Base-by-base conservation (phyloP, 306 rosid genomes). In the Malus asiatica region DNA sequence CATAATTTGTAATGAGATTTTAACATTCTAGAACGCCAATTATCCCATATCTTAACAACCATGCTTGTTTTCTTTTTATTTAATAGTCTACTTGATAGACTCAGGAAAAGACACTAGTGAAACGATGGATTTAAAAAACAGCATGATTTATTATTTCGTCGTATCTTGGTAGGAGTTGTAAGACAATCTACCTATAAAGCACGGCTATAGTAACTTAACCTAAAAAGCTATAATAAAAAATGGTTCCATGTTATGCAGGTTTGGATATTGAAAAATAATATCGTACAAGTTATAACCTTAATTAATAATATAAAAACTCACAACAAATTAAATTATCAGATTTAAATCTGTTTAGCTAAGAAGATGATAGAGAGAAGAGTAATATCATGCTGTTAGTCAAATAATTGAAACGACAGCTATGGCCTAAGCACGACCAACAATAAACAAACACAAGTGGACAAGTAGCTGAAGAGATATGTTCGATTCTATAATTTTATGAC, bases 351-450 rank as follows among this genome's bases (percentile, higher is more conserved):
- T 58, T 58, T 58, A 4, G 12, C 10, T 58, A 25, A n/a, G 29
- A 58, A 58, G 30, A 58, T 58, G 63, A 58, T 1, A 58, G 15
- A 58, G 27, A n/a, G 23, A n/a, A 10, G 23, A 57, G 66, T 61
- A 14, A 7, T 38, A 1, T 7, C 42, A 1, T 38, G 42, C 42
- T 38, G 42, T 14, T 61, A 12, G 23, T 48, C n/a, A 66, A 33
- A 66, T 66, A 66, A 60, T 23, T 51, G 30, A 61, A 72, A 61
- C 30, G 77, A 82, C 83, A 82, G 73, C 80, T 40, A 45, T 19
- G 69, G n/a, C 42, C 11, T 59, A 3, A 22, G 25, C n/a, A 19
- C 4, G 15, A n/a, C 1, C 52, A 71, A 33, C 33, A 4, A 33
- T 38, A 33, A 71, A 15, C 3, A 33, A 33, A 71, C 52, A 8